Conservation (phyloP, 805 yeast genomes). For the Diddensiella caesifluorescens region DNA sequence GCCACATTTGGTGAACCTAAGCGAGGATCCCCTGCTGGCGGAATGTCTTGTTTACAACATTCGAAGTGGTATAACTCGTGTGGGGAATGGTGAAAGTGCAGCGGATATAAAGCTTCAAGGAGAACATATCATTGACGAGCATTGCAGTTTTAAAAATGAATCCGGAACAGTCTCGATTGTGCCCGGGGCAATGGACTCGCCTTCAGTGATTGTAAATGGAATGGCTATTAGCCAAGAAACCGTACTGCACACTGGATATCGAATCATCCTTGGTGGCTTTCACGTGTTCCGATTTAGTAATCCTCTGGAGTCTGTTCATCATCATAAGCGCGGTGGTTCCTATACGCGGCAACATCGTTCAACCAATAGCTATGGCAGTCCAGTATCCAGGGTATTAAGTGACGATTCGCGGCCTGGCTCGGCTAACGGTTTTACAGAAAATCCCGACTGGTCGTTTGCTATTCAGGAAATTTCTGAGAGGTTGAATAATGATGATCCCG, state of each 20-base stretch:
- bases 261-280: constrained; percentile 23
- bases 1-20: constrained; percentile 27
- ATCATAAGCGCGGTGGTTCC: constrained; percentile 1
- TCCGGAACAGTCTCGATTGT: constrained; percentile 17
- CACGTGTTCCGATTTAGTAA: constrained; percentile 26
- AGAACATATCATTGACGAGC: constrained; percentile 17
- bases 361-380: constrained; percentile 1
- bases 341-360: neutral
- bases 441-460: neutral
- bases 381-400: neutral
- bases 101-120: constrained; percentile 27
- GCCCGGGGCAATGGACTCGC: constrained; percentile 16
- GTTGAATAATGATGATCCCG: neutral
- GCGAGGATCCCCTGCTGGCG: constrained; percentile 25
- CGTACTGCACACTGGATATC: constrained; percentile 23
- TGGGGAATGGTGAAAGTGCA: constrained; percentile 22
- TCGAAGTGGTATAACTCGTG: constrained; percentile 23
- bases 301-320: constrained; percentile 11
- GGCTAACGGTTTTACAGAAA: neutral
- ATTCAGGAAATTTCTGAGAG: neutral
- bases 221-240: constrained; percentile 12
- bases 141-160: constrained; percentile 22
- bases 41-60: constrained; percentile 29
- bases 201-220: constrained; percentile 24
- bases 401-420: neutral